These are phyloP conservation scores for Cynara cardunculus DNA, from an alignment of 129 eudicot species.

Conservation along the genomic window DNA sequence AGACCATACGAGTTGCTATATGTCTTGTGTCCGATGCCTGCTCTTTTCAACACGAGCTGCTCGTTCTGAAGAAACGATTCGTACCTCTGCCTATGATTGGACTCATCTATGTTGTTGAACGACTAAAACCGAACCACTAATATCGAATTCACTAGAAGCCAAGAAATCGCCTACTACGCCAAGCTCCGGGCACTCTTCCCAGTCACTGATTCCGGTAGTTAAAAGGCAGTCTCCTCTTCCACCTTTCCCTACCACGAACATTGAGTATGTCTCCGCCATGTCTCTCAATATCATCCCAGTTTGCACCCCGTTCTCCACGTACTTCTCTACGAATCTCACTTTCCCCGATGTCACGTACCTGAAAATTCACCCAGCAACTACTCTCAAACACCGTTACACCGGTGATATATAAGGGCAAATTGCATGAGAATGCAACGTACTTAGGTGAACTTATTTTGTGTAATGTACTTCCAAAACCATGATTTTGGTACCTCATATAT, in stretches of 20 bases:
- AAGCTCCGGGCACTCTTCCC: slow-evolving; percentile 98
- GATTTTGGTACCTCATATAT: not conserved
- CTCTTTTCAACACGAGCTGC: slow-evolving; percentile 14
- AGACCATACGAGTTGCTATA: not conserved
- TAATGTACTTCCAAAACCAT: not conserved
- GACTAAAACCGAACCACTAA: slow-evolving; percentile 73
- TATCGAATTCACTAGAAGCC: slow-evolving; percentile 85
- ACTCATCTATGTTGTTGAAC: slow-evolving; percentile 63
- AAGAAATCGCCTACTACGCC: slow-evolving; percentile 89
- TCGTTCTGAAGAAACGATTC: slow-evolving; percentile 11
- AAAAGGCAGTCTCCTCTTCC: slow-evolving; percentile 59
- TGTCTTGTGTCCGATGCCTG: not conserved
- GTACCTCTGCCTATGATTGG: slow-evolving; percentile 16
- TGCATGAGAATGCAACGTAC: not conserved
- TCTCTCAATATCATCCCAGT: slow-evolving; percentile 73
- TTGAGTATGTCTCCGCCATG: slow-evolving; percentile 66
- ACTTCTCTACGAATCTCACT: slow-evolving; percentile 76
- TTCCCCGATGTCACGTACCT: slow-evolving; percentile 89
- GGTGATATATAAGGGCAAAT: not conserved
- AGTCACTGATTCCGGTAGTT: slow-evolving; percentile 88
- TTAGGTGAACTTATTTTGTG: not conserved
- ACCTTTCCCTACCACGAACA: slow-evolving; percentile 86
- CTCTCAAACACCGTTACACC: not conserved
- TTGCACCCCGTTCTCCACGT: slow-evolving; percentile 64
- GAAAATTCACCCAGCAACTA: slow-evolving; percentile 12